Evolutionary conservation across 208 protist species (phyloP).

Genomic region (Leishmania mexicana): DNA sequence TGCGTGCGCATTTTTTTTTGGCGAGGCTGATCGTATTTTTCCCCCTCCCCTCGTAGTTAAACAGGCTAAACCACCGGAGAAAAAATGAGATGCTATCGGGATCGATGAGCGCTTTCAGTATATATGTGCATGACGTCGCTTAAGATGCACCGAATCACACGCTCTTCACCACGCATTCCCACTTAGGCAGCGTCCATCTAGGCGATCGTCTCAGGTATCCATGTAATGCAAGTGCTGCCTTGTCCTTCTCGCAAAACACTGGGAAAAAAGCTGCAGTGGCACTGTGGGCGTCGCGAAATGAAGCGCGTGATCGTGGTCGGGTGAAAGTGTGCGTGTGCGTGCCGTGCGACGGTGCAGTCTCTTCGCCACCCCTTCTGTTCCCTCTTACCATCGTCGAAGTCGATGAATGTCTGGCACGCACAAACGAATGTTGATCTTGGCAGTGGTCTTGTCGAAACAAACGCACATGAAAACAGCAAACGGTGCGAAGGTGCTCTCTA

Average conservation of each 20-base stretch:
- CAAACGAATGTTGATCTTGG: background rate
- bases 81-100: background rate
- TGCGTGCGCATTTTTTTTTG: background rate
- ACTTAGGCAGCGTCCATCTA: background rate
- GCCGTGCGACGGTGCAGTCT: background rate
- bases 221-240: background rate
- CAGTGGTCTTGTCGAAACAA: background rate
- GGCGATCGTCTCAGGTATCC: background rate
- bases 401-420: background rate
- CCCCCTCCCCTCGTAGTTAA: background rate
- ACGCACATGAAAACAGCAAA: background rate
- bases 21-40: constrained; percentile 4
- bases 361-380: background rate
- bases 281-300: background rate
- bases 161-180: background rate
- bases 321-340: background rate
- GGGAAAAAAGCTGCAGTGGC: background rate
- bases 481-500: background rate
- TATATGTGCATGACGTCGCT: background rate
- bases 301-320: background rate
- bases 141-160: background rate
- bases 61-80: background rate
- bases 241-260: background rate
- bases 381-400: no score
- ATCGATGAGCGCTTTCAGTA: background rate